Percentiles rank a stretch among this genome's conserved stretches.
phyloP scores from a whole-genome alignment of 2,329 filamentous ascomycete genomes.

The Fusarium chuoi region DNA sequence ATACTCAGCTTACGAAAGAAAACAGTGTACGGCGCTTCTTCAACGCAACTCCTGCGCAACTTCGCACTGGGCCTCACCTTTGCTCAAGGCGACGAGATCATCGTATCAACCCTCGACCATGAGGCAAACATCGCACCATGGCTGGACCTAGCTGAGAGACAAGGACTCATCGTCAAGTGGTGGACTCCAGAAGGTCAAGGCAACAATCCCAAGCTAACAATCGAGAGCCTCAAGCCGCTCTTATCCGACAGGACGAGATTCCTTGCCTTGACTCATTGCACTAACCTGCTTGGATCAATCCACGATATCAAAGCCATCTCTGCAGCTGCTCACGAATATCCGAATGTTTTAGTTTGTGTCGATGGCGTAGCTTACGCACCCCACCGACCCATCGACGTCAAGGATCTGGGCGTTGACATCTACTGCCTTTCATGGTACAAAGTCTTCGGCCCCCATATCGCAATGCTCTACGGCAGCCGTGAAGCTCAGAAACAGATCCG shows the following conservation, averaged over 20 bases:
- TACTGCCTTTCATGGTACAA: constrained; percentile 89
- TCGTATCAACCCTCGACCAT: constrained; percentile 79
- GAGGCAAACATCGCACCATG: constrained; percentile 82
- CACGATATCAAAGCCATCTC: constrained; percentile 69
- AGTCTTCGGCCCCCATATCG: constrained; percentile 80
- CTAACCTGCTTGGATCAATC: constrained; percentile 78
- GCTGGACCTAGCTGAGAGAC: constrained; percentile 72
- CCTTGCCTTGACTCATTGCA: constrained; percentile 78
- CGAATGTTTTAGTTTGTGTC: constrained; percentile 70
- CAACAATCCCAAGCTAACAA: constrained; percentile 65
- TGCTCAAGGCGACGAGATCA: constrained; percentile 69
- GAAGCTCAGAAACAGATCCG: constrained; percentile 65
- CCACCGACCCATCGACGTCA: constrained; percentile 75
- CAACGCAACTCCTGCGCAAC: constrained; percentile 81
- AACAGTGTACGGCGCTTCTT: constrained; percentile 70
- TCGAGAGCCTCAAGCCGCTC: constrained; percentile 66
- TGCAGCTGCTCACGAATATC: constrained; percentile 58
- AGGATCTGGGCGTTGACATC: constrained; percentile 75
- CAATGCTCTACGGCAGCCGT: constrained; percentile 73
- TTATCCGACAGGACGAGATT: constrained; percentile 73
- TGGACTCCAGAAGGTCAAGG: constrained; percentile 6
- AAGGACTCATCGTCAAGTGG: constrained; percentile 54
- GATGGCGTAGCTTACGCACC: constrained; percentile 83
- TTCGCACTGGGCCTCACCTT: constrained; percentile 67
- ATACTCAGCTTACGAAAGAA: background rate